Conservation (phyloP, 2,329 filamentous ascomycete species). For the Stachybotrys chlorohalonatus region DNA sequence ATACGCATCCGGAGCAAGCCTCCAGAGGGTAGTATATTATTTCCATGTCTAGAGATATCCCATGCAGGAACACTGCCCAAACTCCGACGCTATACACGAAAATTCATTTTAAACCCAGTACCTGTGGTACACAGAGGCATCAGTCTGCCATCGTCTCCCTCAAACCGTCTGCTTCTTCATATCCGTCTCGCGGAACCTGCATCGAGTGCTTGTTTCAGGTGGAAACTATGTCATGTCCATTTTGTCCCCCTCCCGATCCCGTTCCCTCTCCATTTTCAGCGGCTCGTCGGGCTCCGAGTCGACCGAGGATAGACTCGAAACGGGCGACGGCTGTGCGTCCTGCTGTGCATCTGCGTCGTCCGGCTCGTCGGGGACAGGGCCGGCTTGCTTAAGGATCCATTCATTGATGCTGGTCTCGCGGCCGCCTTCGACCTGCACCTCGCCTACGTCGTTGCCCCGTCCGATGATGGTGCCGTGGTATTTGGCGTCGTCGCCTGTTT, state of each 20-base stretch:
- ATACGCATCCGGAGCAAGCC: too few relatives aligned
- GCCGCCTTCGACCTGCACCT: slow-evolving; percentile 72
- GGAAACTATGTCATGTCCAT: slow-evolving; percentile 33
- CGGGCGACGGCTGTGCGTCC: slow-evolving; percentile 13
- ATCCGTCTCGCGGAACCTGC: not conserved
- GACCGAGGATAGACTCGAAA: slow-evolving; percentile 1
- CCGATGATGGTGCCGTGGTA: slow-evolving; percentile 81
- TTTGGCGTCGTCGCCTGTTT: slow-evolving; percentile 77
- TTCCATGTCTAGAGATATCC: too few relatives aligned
- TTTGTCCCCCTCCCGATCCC: slow-evolving; percentile 31
- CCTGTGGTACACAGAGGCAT: not conserved
- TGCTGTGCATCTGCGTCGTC: slow-evolving; percentile 8
- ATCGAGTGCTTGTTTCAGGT: not conserved
- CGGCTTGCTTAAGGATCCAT: slow-evolving; percentile 23
- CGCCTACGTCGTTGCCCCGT: slow-evolving; percentile 58
- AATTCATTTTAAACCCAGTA: not conserved
- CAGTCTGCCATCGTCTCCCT: not conserved
- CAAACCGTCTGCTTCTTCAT: not conserved
- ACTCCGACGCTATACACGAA: slow-evolving; percentile 19
- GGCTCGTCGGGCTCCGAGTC: not conserved
- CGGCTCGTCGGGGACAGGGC: slow-evolving; percentile 3
- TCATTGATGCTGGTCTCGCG: slow-evolving; percentile 24
- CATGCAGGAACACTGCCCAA: slow-evolving; percentile 3
- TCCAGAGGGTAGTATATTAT: too few relatives aligned
- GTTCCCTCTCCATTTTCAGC: slow-evolving; percentile 12